Percentiles rank a stretch among this genome's conserved stretches.
Conservation (phyloP, 2,329 filamentous ascomycete species). For the Pleurostoma richardsiae region DNA sequence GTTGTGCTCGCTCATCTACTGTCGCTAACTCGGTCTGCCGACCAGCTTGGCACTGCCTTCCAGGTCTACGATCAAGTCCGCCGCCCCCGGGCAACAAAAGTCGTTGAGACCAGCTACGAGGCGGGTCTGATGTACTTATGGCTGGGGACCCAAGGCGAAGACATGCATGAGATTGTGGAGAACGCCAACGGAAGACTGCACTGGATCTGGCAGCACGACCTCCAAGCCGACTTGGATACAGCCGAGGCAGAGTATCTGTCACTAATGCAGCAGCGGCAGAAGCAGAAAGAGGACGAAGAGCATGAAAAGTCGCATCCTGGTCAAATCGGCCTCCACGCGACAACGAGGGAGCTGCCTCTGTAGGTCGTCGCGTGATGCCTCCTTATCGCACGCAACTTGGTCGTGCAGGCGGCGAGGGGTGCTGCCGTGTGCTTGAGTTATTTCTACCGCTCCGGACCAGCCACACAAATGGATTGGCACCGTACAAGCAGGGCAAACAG, state of each 20-base stretch:
- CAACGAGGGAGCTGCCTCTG: too few species aligned
- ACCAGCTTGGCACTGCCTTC: constrained; percentile 13
- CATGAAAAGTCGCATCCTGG: too few species aligned
- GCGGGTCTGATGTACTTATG: constrained; percentile 21
- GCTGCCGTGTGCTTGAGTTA: too few species aligned
- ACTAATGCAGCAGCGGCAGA: too few species aligned
- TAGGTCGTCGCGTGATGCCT: too few species aligned
- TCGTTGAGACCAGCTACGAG: constrained; percentile 20
- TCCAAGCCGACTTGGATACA: constrained; percentile 16
- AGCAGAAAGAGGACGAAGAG: too few species aligned
- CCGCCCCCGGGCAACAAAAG: constrained; percentile 21
- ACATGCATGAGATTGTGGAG: constrained; percentile 21
- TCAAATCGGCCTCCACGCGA: too few species aligned
- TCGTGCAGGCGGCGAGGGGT: too few species aligned
- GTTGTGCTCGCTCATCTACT: constrained; percentile 10
- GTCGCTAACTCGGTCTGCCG: background rate
- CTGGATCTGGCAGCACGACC: constrained; percentile 25
- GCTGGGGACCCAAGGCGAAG: constrained; percentile 14
- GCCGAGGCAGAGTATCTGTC: background rate
- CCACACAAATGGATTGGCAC: too few species aligned
- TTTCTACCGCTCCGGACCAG: too few species aligned
- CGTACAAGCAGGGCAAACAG: too few species aligned
- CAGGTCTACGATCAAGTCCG: constrained; percentile 19
- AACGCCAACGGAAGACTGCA: constrained; percentile 20
- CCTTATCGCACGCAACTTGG: too few species aligned